phyloP scores from a whole-genome alignment of 257 asterid species.

The Nicotiana noctiflora region DNA sequence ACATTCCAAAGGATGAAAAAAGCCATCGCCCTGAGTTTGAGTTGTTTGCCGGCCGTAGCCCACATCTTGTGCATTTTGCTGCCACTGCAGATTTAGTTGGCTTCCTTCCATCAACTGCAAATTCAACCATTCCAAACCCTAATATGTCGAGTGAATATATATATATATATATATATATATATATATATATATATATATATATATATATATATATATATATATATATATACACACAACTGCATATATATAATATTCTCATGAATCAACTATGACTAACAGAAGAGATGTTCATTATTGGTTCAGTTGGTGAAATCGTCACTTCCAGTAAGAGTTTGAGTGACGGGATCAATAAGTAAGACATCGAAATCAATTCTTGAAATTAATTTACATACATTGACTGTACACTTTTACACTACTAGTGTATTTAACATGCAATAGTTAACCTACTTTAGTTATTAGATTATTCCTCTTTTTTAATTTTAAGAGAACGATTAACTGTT shows the following conservation, averaged over 20 bases:
- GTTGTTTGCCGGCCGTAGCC: conserved; percentile 55
- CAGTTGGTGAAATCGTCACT: not conserved
- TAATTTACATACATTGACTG: too few relatives aligned
- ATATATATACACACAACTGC: not conserved
- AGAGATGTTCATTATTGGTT: not conserved
- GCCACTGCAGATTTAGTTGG: conserved; percentile 79
- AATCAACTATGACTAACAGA: not conserved
- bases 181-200: too few relatives aligned
- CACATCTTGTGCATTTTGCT: conserved; percentile 59
- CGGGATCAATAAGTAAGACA: not conserved
- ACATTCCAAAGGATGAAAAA: conserved; percentile 77
- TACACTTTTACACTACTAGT: too few relatives aligned
- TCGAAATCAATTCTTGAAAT: too few relatives aligned
- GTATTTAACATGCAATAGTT: too few relatives aligned
- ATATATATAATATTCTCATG: not conserved
- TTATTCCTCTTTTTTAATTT: too few relatives aligned
- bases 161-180: not conserved
- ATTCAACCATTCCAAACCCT: not conserved
- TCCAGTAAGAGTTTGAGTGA: not conserved
- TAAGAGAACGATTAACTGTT: too few relatives aligned
- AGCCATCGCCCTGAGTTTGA: conserved; percentile 59
- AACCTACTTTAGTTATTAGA: too few relatives aligned
- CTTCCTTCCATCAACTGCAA: conserved; percentile 42
- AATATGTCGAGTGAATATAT: not conserved
- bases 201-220: too few relatives aligned